Conservation (phyloP, 257 asterid genomes). For the Nicotiana paniculata region DNA sequence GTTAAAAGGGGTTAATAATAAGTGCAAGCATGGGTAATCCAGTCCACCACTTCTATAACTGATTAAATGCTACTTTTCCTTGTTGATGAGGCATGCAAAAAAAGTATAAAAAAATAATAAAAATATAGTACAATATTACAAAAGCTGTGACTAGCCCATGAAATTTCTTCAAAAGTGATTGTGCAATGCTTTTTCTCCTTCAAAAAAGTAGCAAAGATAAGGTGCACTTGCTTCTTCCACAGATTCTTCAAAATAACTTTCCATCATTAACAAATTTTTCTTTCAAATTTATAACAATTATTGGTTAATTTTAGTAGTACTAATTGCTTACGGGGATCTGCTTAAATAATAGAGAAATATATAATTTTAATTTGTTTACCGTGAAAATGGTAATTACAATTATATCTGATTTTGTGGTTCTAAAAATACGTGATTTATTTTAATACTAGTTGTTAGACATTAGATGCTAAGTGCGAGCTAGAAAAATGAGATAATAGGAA, state of each 20-base stretch:
- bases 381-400: too few relatives aligned
- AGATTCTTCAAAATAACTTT: not conserved
- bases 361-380: too few relatives aligned
- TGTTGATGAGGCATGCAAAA: not conserved
- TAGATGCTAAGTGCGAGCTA: too few relatives aligned
- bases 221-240: not conserved
- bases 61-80: not conserved
- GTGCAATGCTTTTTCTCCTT: not conserved
- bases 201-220: not conserved
- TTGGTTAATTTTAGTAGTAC: not conserved
- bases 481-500: too few relatives aligned
- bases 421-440: too few relatives aligned
- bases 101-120: not conserved
- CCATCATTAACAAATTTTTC: not conserved
- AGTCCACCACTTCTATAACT: not conserved
- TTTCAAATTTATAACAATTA: not conserved
- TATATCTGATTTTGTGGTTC: too few relatives aligned
- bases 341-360: not conserved
- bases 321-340: not conserved
- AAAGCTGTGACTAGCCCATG: not conserved
- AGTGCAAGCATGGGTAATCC: not conserved
- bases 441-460: too few relatives aligned
- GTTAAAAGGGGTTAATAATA: not conserved
- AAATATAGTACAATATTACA: not conserved
- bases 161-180: not conserved